Base-by-base conservation (phyloP, 140 eudicot genomes). In the Stevia rebaudiana region DNA sequence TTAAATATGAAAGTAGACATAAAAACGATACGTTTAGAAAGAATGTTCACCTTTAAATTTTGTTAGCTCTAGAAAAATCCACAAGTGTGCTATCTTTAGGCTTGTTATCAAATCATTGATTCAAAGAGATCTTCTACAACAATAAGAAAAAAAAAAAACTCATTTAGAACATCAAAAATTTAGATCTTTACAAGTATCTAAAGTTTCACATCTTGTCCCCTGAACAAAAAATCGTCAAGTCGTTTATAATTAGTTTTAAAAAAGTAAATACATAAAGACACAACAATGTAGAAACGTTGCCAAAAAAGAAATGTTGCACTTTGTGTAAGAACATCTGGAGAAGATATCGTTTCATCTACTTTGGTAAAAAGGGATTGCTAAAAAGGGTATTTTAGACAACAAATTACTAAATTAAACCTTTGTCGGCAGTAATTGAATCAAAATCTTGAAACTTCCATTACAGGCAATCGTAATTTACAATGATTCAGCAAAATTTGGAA, bases 401-500 rank as follows among this genome's bases (percentile, higher is more conserved):
- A 11, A 53, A 2, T n/a, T n/a, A 30, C 5, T 21, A 42, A 12
- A 25, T 54, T 66, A 44, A 41, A 13, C 39, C 61, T 11, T 24
- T 4, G 23, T 22, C 9, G 18, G 37, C 35, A 16, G 18, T 21
- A 31, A 16, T 4, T 30, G 49, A 63, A 22, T 9, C 59, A 57
- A 74, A 66, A 66, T 66, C 55, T 25, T 58, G 74, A 0, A 19
- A 40, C 22, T 53, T 63, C 7, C 31, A 19, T 63, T 19, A 41
- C 42, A 52, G 9, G 13, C 9, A 40, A 36, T 40, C 24, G 25
- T 8, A 39, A 17, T 25, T 25, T 24, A 60, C 40, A 30, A 55
- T 15, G 23, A 72, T 31, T 65, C 23, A 73, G 11, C 67, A 31
- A 10, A 47, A 16, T 15, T 48, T 69, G 43, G 15, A 59, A 71